Evolutionary conservation across 768 basidiomycete species (phyloP).

Genomic region (Boletus insuetus): DNA sequence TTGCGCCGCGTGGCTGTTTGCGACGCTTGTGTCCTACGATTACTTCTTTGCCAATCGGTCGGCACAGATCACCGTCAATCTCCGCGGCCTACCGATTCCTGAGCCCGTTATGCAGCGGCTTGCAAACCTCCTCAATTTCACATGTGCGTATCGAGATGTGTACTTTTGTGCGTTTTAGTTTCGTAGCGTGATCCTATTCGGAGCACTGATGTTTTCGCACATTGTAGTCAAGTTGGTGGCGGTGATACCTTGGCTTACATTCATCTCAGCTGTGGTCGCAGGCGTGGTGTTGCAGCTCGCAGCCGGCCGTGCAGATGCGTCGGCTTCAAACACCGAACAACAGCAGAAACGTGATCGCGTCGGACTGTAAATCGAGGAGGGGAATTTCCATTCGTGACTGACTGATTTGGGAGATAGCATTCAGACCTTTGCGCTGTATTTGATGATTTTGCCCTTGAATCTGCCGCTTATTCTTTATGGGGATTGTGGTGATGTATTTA

Average conservation of each 20-base stretch:
- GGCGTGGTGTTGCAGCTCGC: constrained; percentile 36
- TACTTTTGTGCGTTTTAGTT: constrained; percentile 39
- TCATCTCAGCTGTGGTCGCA: constrained; percentile 39
- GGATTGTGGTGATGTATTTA: too few species aligned
- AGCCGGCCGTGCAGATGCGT: constrained; percentile 9
- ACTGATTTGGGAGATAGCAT: not conserved
- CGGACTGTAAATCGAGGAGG: not conserved
- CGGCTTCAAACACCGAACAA: not conserved
- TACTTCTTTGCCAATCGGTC: constrained; percentile 43
- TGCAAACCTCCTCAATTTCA: constrained; percentile 38
- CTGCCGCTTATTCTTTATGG: too few species aligned
- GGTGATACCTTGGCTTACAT: constrained; percentile 52
- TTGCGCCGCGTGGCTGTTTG: constrained; percentile 47
- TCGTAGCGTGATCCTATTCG: not conserved
- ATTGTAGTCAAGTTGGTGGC: constrained; percentile 45
- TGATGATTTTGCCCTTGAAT: too few species aligned
- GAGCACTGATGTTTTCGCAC: not conserved
- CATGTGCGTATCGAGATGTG: constrained; percentile 44
- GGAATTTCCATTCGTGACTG: not conserved
- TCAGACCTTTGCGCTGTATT: too few species aligned
- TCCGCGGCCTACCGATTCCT: constrained; percentile 39
- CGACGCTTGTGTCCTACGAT: constrained; percentile 46
- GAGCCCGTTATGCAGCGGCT: constrained; percentile 34
- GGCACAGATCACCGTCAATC: constrained; percentile 44
- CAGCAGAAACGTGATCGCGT: not conserved